Evolutionary conservation across 2,329 filamentous ascomycete species (phyloP), one percentile per base, ranked within the genome.

Genomic region (Lachnellula hyalina): DNA sequence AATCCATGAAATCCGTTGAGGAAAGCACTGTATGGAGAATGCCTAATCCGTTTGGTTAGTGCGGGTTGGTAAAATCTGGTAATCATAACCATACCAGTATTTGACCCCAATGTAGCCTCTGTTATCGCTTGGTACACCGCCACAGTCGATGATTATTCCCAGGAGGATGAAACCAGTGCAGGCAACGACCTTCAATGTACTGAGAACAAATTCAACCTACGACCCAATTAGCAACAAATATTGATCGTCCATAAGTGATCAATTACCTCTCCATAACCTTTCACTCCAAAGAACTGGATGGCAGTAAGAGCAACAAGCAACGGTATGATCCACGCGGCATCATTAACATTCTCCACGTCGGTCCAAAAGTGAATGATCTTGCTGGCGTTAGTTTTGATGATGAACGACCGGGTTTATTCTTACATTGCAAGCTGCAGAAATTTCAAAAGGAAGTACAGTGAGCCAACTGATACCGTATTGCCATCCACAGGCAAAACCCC

Each of bases 401-500:
- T 11, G 28, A 32, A 32, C 9, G 28, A 1, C 28, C 28, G 28
- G 9, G 28, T 32, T 12, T 9, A 11, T 12, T 11, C 28, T 32
- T 32, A 32, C 28, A 32, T 96, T 82, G 2, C 89, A 87, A 1
- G 90, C 91, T 2, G 90, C 89, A 57, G 95, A 89, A 54, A 96
- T 87, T 70, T 96, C 91, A 44, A 95, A 77, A 0, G 91, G 91
- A 36, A 96, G 72, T 0, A 91, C 84, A 36, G 90, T 80, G 2
- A 95, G 78, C 91, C 91, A 96, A 72, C 94, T 87, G 58, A 96
- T 70, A 5, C 88, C 89, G 68, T 96, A 64, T 67, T 85, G 95
- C 90, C 90, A 96, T 15, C 90, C 91, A 88, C 96, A 94, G 48
- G 90, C 89, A 66, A 96, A 95, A 0, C 90, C 91, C 90, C 90